Conservation (phyloP, 2,329 filamentous ascomycete species). For the Blumeriella jaapii region DNA sequence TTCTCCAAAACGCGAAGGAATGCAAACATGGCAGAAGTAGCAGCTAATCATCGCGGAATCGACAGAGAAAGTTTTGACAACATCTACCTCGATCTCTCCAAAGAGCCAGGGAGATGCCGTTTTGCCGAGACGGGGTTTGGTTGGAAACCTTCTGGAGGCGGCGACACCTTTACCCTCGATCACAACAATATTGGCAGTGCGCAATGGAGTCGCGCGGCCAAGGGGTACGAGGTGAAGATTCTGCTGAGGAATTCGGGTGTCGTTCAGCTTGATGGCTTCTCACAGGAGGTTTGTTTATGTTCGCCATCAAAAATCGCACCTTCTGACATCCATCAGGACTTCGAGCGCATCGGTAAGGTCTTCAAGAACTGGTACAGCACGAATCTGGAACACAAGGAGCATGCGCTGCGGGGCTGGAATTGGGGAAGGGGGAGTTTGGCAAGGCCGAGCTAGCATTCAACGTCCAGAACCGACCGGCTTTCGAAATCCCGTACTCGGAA, state of each 20-base stretch:
- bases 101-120: constrained; percentile 82
- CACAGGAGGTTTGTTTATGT: constrained; percentile 52
- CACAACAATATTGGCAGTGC: constrained; percentile 72
- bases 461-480: constrained; percentile 90
- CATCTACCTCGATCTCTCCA: constrained; percentile 92
- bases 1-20: background rate
- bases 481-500: constrained; percentile 94
- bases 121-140: constrained; percentile 90
- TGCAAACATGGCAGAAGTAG: background rate
- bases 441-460: constrained; percentile 94
- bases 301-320: constrained; percentile 3
- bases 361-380: constrained; percentile 99
- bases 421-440: constrained; percentile 98
- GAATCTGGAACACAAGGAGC: constrained; percentile 83
- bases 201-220: constrained; percentile 89
- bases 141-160: constrained; percentile 82
- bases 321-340: constrained; percentile 46
- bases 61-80: constrained; percentile 84
- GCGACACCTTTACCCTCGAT: constrained; percentile 90
- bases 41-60: constrained; percentile 8
- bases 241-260: constrained; percentile 73
- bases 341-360: constrained; percentile 78
- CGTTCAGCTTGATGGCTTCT: constrained; percentile 90
- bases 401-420: constrained; percentile 94
- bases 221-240: constrained; percentile 90